Percentiles rank a stretch among this genome's conserved stretches.
Evolutionary conservation across 371 early-diverging fungal species (phyloP).

Genomic region (Lichtheimia ramosa): DNA sequence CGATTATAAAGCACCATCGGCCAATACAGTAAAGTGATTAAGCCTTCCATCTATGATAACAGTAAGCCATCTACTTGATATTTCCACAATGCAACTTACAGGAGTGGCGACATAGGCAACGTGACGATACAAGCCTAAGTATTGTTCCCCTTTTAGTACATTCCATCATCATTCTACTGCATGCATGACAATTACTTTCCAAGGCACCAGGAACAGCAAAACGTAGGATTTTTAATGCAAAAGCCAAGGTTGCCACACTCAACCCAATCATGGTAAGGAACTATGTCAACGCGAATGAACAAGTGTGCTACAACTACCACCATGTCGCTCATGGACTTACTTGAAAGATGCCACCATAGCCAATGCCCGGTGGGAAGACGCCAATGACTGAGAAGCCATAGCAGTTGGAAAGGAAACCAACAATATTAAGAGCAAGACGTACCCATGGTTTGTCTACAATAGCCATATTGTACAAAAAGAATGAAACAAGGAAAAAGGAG

Average conservation of each 20-base stretch:
- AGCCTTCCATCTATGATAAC: conserved; percentile 23
- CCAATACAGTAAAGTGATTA: conserved; percentile 28
- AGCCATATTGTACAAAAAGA: too few relatives aligned
- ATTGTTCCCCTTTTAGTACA: neutral
- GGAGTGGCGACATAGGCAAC: conserved; percentile 19
- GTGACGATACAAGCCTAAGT: conserved; percentile 4
- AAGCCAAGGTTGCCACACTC: conserved; percentile 18
- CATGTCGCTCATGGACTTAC: conserved; percentile 1
- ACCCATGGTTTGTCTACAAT: neutral
- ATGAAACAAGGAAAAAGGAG: too few relatives aligned
- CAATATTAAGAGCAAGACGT: conserved; percentile 6
- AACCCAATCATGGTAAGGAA: conserved; percentile 26
- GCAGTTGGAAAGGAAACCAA: conserved; percentile 10
- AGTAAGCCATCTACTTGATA: neutral
- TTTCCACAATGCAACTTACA: conserved; percentile 3
- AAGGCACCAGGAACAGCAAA: conserved; percentile 15
- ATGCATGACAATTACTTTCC: conserved; percentile 11
- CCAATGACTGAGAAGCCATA: conserved; percentile 11
- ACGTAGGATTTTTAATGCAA: conserved; percentile 18
- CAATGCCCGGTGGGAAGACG: neutral
- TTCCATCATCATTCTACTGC: neutral
- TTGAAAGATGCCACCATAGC: conserved; percentile 17
- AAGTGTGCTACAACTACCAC: neutral
- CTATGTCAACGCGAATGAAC: conserved; percentile 1
- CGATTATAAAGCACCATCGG: conserved; percentile 19